Percentiles rank a stretch among this genome's conserved stretches.
These are phyloP conservation scores for Aspergillus bertholletiae DNA, from an alignment of 495 filamentous ascomycete genomes.

Conservation along the genomic window DNA sequence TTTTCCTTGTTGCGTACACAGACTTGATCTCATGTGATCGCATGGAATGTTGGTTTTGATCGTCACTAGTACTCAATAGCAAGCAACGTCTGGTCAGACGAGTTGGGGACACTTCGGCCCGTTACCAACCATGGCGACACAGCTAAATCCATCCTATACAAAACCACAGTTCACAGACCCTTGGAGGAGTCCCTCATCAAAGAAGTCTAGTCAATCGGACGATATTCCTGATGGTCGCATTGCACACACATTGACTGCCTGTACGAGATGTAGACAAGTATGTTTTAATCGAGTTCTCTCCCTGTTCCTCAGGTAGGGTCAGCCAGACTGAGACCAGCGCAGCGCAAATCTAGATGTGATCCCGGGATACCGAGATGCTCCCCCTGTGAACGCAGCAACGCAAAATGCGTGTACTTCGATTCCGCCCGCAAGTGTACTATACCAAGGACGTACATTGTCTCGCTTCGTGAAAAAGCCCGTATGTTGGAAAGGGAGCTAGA, in stretches of 20 bases:
- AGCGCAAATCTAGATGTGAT: conserved; percentile 95
- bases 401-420: conserved; percentile 90
- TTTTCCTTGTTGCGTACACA: not conserved
- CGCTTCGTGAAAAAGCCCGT: conserved; percentile 77
- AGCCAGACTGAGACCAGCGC: not conserved
- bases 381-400: conserved; percentile 88
- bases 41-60: conserved; percentile 6
- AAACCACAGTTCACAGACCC: conserved; percentile 23
- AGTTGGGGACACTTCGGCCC: not conserved
- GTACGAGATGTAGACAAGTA: conserved; percentile 81
- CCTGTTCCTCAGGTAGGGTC: not conserved
- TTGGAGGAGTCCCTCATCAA: conserved; percentile 20
- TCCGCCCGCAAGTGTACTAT: conserved; percentile 73
- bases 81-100: not conserved
- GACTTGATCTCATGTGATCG: not conserved
- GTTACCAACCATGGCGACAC: conserved; percentile 20
- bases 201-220: conserved; percentile 18
- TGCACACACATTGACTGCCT: conserved; percentile 83
- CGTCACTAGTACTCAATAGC: not conserved
- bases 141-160: conserved; percentile 5
- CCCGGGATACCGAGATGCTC: conserved; percentile 83
- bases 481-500: conserved; percentile 71
- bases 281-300: conserved; percentile 23
- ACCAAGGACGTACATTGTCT: conserved; percentile 81
- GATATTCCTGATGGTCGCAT: conserved; percentile 48